A percentile compares a stretch with the other conserved stretches of the same genome.
Conservation (phyloP, 1,284 basidiomycete species). For the Cryptococcus sp. region DNA sequence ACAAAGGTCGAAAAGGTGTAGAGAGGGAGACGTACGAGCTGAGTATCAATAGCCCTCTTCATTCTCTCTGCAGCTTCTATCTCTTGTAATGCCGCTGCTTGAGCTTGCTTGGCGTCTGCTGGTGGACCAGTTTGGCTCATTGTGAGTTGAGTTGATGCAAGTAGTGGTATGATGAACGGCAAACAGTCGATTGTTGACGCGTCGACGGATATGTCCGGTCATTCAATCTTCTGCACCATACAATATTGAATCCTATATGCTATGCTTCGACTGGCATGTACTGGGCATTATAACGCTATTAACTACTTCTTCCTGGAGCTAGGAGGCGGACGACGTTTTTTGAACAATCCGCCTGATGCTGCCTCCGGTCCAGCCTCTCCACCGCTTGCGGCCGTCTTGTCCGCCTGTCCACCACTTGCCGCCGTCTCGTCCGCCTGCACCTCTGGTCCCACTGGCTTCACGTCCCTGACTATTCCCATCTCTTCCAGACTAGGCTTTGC, state of each 20-base stretch:
- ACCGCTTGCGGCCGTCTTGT: too few species aligned
- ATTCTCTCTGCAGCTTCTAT: conserved; percentile 37
- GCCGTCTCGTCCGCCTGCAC: too few species aligned
- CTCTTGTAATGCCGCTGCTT: conserved; percentile 37
- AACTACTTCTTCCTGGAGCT: conserved; percentile 35
- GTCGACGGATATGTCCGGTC: neutral
- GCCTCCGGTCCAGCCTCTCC: conserved; percentile 8
- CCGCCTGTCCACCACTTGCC: too few species aligned
- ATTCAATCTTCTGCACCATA: neutral
- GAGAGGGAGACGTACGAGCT: conserved; percentile 24
- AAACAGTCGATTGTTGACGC: neutral
- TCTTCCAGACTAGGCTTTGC: conserved; percentile 8
- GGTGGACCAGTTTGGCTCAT: conserved; percentile 43
- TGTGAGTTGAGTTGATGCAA: neutral
- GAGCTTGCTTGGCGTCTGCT: conserved; percentile 46
- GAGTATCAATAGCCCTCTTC: conserved; percentile 39
- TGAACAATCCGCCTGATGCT: conserved; percentile 37
- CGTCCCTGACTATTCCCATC: neutral
- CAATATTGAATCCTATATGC: neutral
- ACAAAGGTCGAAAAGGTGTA: neutral
- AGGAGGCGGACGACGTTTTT: conserved; percentile 46
- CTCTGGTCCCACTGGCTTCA: too few species aligned
- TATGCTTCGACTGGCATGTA: neutral
- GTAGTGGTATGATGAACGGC: neutral
- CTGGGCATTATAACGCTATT: too few species aligned